phyloP scores from a whole-genome alignment of 2,329 filamentous ascomycete genomes.

The Fusarium poae region DNA sequence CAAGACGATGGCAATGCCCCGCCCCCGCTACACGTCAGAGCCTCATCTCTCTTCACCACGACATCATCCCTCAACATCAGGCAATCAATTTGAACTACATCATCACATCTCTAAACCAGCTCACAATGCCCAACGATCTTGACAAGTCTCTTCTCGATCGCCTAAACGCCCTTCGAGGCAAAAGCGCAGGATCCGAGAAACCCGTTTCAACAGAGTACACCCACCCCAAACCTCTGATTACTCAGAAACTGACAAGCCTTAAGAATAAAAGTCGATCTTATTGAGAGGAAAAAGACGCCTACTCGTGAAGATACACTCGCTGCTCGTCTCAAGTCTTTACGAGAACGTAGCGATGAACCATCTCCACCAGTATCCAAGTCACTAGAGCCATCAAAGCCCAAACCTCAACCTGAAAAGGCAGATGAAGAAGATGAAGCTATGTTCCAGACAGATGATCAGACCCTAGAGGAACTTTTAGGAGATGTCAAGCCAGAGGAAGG shows the following conservation, averaged over 20 bases:
- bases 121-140: slow-evolving; percentile 52
- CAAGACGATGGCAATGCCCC: slow-evolving; percentile 22
- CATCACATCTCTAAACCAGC: no score
- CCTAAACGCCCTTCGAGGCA: slow-evolving; percentile 63
- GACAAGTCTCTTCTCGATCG: slow-evolving; percentile 66
- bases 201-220: slow-evolving; percentile 57
- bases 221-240: not conserved
- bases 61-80: slow-evolving; percentile 2
- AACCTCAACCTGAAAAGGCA: slow-evolving; percentile 5
- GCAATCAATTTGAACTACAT: not conserved
- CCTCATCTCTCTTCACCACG: slow-evolving; percentile 4
- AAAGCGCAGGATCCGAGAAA: slow-evolving; percentile 53
- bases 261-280: slow-evolving; percentile 54
- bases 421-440: slow-evolving; percentile 57
- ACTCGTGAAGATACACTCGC: slow-evolving; percentile 66
- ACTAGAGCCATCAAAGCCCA: slow-evolving; percentile 2
- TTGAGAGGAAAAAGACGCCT: slow-evolving; percentile 58
- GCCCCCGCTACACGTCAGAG: slow-evolving; percentile 33
- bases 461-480: slow-evolving; percentile 65
- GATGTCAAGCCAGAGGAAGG: slow-evolving; percentile 56
- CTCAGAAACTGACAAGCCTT: slow-evolving; percentile 3
- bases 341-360: slow-evolving; percentile 55
- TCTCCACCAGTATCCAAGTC: slow-evolving; percentile 37
- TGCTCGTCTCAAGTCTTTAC: slow-evolving; percentile 64
- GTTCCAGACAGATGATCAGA: slow-evolving; percentile 64